Conservation (phyloP, 306 rosid species). For the Begonia peltatifolia region DNA sequence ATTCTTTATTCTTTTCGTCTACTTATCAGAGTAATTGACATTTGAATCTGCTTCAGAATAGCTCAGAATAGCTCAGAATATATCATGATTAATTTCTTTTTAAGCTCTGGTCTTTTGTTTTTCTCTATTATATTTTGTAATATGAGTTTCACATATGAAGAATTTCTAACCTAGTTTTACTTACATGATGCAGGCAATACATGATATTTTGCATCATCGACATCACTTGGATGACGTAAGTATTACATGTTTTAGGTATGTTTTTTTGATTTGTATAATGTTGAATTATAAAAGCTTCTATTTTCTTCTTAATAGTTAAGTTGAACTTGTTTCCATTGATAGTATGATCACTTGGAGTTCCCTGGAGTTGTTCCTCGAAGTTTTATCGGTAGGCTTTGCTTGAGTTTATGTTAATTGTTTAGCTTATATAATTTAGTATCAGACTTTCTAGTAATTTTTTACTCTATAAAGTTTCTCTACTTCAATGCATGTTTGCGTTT, state of each 20-base stretch:
- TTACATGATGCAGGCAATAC: conserved; percentile 57
- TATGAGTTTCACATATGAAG: neutral
- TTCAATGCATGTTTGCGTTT: too few relatives aligned
- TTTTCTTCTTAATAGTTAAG: conserved; percentile 3
- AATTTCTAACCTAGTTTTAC: neutral
- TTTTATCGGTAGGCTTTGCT: conserved; percentile 44
- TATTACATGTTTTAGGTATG: neutral
- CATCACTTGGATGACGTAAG: conserved; percentile 49
- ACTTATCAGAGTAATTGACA: too few relatives aligned
- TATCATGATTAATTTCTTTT: neutral
- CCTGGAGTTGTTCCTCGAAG: conserved; percentile 93
- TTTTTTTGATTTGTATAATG: neutral
- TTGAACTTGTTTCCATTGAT: conserved; percentile 10
- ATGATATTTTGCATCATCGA: conserved; percentile 64
- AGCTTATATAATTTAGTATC: neutral
- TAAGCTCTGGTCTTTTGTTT: neutral
- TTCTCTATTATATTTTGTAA: neutral
- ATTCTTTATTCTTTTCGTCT: too few relatives aligned
- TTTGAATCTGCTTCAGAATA: too few relatives aligned
- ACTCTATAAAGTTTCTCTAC: too few relatives aligned
- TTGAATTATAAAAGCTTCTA: neutral
- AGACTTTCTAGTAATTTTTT: too few relatives aligned
- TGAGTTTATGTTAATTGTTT: neutral
- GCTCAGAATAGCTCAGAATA: too few relatives aligned
- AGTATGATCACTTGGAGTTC: conserved; percentile 94